Base-by-base conservation (phyloP, 768 basidiomycete genomes). In the Amyloporia xantha region DNA sequence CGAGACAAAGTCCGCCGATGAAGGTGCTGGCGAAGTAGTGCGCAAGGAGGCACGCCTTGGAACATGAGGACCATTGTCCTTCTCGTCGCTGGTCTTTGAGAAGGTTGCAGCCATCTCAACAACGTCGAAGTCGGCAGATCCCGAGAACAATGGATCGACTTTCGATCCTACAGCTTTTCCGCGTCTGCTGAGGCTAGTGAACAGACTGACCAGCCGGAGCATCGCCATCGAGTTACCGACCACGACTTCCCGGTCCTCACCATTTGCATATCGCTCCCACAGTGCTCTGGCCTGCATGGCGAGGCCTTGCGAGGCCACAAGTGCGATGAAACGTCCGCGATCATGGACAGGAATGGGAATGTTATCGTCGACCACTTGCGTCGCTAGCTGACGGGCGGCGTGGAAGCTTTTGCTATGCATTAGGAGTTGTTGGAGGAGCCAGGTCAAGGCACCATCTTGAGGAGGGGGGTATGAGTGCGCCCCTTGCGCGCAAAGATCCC, bases 231-330 rank as follows among this genome's bases (percentile, higher is more conserved):
- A 66, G 53, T 75, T 69, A 15, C 72, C 75, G 9, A 69, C 62
- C 24, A 86, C 70, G 2, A 68, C 45, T 13, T 59, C 55, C 17
- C 57, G 67, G 41, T 76, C 73, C 44, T 52, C 61, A 19, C 76
- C 77, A 35, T 53, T 57, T 1, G 76, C 64, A 58, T 76, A 81
- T 52, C 71, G 70, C 54, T 77, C 74, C 80, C 82, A 87, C 15
- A 87, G 69, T 6, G 59, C 55, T 17, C 81, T 70, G 19, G 82
- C 76, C 13, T 72, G 60, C 4, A 53, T 60, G 3, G 72, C 71
- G 40, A 78, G 74, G 6, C 82, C 80, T 20, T 65, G 60, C 21
- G 61, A 55, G 1, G 81, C 82, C 5, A 66, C 53, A 15, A 70
- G 52, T 0, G 69, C 55, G 49, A 87, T 75, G 52, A 86, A 74